Conservation (phyloP, 2,329 filamentous ascomycete genomes). For the Pseudogymnoascus sp. region DNA sequence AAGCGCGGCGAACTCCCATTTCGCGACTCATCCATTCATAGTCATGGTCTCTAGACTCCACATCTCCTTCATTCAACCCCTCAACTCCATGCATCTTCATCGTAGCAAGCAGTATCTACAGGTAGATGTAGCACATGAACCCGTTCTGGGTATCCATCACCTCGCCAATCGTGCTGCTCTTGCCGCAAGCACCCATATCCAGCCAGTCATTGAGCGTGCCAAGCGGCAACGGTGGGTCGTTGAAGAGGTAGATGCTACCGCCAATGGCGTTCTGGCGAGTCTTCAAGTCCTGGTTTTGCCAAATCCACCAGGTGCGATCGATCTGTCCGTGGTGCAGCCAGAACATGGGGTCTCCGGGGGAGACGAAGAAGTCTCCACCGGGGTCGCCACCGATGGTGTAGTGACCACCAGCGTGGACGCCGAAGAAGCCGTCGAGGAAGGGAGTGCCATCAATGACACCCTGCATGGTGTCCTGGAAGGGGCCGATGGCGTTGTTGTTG, state of each 20-base stretch:
- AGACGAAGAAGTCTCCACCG: constrained; percentile 36
- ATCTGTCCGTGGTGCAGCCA: constrained; percentile 39
- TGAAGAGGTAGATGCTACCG: constrained; percentile 36
- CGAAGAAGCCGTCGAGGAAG: constrained; percentile 19
- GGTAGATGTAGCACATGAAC: constrained; percentile 5
- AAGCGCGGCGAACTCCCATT: constrained; percentile 1
- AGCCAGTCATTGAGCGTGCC: neutral
- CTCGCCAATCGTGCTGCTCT: neutral
- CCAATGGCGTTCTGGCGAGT: constrained; percentile 22
- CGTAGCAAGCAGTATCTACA: neutral
- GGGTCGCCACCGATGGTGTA: constrained; percentile 35
- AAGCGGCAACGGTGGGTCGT: constrained; percentile 18
- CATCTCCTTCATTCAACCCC: neutral
- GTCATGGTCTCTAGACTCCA: neutral
- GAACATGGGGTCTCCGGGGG: constrained; percentile 38
- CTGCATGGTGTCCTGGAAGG: constrained; percentile 41
- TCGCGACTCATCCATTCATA: constrained; percentile 1
- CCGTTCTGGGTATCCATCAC: neutral
- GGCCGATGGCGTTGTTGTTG: constrained; percentile 28
- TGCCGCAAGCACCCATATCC: neutral
- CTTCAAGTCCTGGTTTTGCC: constrained; percentile 38
- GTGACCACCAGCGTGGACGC: constrained; percentile 31
- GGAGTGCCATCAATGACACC: constrained; percentile 21
- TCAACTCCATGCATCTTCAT: neutral
- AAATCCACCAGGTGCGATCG: constrained; percentile 40